A percentile compares a stretch with the other conserved stretches of the same genome.
Conservation (phyloP, 129 eudicot genomes). For the Escallonia rubra region DNA sequence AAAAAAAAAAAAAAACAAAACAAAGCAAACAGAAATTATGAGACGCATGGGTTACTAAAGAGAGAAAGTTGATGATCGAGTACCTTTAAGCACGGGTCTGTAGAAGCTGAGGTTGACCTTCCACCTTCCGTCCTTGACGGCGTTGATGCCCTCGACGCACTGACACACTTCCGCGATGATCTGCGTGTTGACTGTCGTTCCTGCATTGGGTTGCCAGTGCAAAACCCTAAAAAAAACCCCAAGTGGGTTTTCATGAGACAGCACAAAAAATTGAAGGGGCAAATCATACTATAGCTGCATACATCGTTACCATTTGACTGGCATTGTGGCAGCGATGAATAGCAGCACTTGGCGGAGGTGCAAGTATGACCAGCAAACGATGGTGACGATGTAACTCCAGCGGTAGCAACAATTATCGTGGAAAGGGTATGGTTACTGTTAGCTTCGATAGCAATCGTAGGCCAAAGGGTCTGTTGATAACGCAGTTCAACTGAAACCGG, state of each 20-base stretch:
- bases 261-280: neutral
- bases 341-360: neutral
- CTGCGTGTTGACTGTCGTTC: conserved; percentile 67
- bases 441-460: too few relatives aligned
- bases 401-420: too few relatives aligned
- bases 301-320: conserved; percentile 29
- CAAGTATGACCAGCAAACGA: too few relatives aligned
- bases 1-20: too few relatives aligned
- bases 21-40: too few relatives aligned
- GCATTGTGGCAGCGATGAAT: conserved; percentile 10
- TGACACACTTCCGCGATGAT: conserved; percentile 79
- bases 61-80: too few relatives aligned
- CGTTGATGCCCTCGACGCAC: conserved; percentile 84
- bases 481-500: too few relatives aligned
- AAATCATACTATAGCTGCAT: neutral
- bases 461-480: too few relatives aligned
- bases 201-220: conserved; percentile 92
- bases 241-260: neutral
- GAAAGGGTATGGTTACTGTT: too few relatives aligned
- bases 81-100: conserved; percentile 75
- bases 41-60: too few relatives aligned
- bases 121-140: conserved; percentile 88
- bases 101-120: conserved; percentile 78
- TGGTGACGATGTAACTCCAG: too few relatives aligned
- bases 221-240: conserved; percentile 52